phyloP scores from a whole-genome alignment of 2,329 filamentous ascomycete species.

The Ophiocordyceps sinensis region DNA sequence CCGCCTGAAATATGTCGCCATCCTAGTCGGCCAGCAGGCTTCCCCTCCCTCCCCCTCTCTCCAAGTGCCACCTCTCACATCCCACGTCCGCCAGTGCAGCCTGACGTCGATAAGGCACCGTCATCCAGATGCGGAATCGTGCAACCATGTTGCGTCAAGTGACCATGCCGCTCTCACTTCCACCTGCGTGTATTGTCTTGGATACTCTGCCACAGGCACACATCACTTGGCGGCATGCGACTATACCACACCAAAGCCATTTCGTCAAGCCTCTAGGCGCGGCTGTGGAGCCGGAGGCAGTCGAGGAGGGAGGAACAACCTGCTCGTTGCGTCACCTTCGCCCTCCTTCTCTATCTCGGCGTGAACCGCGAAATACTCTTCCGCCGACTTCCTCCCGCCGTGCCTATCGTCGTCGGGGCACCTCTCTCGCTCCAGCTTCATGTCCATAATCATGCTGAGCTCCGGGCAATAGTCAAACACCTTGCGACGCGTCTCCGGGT shows the following conservation, averaged over 20 bases:
- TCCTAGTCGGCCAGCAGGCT: too few relatives aligned
- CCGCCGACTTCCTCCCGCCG: slow-evolving; percentile 1
- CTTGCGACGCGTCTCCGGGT: slow-evolving; percentile 24
- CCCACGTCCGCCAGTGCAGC: background rate
- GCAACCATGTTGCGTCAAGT: too few relatives aligned
- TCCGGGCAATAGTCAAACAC: slow-evolving; percentile 44
- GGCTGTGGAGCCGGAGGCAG: background rate
- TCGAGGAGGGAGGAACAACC: background rate
- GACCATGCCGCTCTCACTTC: too few relatives aligned
- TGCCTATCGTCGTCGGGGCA: slow-evolving; percentile 16
- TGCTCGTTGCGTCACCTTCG: background rate
- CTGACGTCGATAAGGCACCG: too few relatives aligned
- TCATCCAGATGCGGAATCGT: too few relatives aligned
- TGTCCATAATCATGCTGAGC: slow-evolving; percentile 38
- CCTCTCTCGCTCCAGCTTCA: slow-evolving; percentile 37
- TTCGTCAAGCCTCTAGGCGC: background rate
- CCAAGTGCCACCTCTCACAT: background rate
- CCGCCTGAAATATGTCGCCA: too few relatives aligned
- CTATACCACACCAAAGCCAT: background rate
- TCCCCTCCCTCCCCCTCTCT: background rate
- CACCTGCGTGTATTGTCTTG: too few relatives aligned
- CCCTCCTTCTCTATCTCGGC: background rate
- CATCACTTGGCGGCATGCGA: background rate
- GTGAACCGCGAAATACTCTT: background rate
- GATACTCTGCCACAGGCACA: background rate